Conservation (phyloP, 2,329 filamentous ascomycete species). For the Monosporascus cannonballus region DNA sequence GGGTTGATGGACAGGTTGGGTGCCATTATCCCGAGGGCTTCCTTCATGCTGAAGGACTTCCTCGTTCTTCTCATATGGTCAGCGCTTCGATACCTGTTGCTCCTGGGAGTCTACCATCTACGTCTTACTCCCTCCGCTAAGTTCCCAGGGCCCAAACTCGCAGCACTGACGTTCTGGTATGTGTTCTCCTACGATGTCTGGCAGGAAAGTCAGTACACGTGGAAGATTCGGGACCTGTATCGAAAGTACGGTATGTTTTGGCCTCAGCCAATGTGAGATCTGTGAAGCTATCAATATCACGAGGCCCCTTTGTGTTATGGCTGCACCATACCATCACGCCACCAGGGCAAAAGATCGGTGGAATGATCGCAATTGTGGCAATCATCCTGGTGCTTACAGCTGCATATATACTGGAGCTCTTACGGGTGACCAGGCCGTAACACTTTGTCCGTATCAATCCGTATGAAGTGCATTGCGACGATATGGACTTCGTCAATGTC, state of each 20-base stretch:
- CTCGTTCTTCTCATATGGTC: background rate
- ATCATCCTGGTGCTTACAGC: no score
- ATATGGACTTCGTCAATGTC: constrained; percentile 22
- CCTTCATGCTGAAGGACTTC: background rate
- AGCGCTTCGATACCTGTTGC: background rate
- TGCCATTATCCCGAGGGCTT: background rate
- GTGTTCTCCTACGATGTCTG: constrained; percentile 18
- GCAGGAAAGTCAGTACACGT: constrained; percentile 17
- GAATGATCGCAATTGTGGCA: no score
- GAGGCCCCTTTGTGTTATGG: constrained; percentile 29
- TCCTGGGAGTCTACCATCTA: constrained; percentile 11
- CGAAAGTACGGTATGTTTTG: constrained; percentile 22
- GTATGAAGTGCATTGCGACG: constrained; percentile 22
- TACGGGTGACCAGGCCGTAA: no score
- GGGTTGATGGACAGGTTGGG: background rate
- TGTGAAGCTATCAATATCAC: background rate
- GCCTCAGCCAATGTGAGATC: no score
- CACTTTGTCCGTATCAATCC: constrained; percentile 28
- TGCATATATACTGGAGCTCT: no score
- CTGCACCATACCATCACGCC: no score
- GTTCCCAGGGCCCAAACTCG: constrained; percentile 19
- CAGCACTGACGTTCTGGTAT: constrained; percentile 17
- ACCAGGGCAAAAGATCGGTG: no score
- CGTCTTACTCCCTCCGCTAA: constrained; percentile 16
- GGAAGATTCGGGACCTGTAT: constrained; percentile 27